A percentile compares a stretch with the other conserved stretches of the same genome.
Evolutionary conservation across 495 filamentous ascomycete species (phyloP).

Genomic region (Lasiosphaeria miniovina): DNA sequence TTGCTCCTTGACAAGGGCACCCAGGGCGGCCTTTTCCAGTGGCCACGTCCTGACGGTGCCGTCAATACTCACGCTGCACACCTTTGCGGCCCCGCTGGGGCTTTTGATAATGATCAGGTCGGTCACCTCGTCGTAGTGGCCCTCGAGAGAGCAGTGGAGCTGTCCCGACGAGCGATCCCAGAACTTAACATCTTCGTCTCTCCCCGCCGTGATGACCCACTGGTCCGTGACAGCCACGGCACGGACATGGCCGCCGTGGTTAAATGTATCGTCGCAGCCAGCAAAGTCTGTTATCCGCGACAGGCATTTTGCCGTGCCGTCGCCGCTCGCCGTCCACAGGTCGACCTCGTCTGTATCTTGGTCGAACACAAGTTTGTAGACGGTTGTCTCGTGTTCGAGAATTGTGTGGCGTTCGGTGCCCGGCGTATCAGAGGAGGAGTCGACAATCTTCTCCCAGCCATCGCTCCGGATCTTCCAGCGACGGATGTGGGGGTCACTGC

Average conservation of each 20-base stretch:
- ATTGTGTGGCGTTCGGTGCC: slow-evolving; percentile 56
- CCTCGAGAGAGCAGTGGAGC: slow-evolving; percentile 71
- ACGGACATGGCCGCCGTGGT: slow-evolving; percentile 85
- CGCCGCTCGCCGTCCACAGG: slow-evolving; percentile 86
- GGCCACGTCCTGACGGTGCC: slow-evolving; percentile 82
- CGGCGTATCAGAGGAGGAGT: slow-evolving; percentile 34
- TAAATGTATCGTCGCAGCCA: slow-evolving; percentile 60
- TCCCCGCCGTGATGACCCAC: slow-evolving; percentile 87
- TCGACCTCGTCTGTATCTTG: slow-evolving; percentile 48
- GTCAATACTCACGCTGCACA: slow-evolving; percentile 85
- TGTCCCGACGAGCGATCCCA: slow-evolving; percentile 76
- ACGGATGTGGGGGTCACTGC: slow-evolving; percentile 81
- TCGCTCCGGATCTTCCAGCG: slow-evolving; percentile 57
- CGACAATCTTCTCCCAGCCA: slow-evolving; percentile 46
- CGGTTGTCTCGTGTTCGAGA: slow-evolving; percentile 81
- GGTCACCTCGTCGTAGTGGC: slow-evolving; percentile 92
- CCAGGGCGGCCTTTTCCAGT: slow-evolving; percentile 61
- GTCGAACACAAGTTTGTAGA: slow-evolving; percentile 70
- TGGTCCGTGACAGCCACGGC: slow-evolving; percentile 69
- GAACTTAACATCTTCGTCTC: slow-evolving; percentile 87
- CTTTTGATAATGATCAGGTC: slow-evolving; percentile 63
- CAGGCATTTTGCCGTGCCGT: slow-evolving; percentile 76
- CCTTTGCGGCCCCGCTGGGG: slow-evolving; percentile 23
- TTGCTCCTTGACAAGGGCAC: slow-evolving; percentile 53
- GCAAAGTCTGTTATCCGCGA: slow-evolving; percentile 62